Evolutionary conservation across 495 filamentous ascomycete genomes (phyloP).

Genomic region (Chaetomium fimeti): DNA sequence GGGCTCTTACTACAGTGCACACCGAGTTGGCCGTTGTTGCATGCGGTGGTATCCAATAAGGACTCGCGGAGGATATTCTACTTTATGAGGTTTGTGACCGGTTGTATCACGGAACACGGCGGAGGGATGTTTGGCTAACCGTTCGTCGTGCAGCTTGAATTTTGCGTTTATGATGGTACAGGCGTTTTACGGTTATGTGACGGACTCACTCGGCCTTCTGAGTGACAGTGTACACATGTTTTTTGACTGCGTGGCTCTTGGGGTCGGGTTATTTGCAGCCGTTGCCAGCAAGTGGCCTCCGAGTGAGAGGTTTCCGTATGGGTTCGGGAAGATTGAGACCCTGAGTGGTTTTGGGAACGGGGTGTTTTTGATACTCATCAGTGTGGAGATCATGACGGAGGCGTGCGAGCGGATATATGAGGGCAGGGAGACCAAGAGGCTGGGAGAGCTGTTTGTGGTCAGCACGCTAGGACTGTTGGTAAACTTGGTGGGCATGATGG

Average conservation of each 20-base stretch:
- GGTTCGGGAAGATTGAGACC: slow-evolving; percentile 95
- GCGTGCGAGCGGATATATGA: slow-evolving; percentile 82
- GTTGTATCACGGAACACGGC: neutral
- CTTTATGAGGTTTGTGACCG: slow-evolving; percentile 61
- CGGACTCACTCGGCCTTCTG: slow-evolving; percentile 87
- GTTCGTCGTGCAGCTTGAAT: slow-evolving; percentile 65
- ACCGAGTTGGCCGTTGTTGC: slow-evolving; percentile 69
- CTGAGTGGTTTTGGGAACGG: slow-evolving; percentile 96
- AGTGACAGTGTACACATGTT: slow-evolving; percentile 99
- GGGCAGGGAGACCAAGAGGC: slow-evolving; percentile 74
- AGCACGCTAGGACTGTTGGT: slow-evolving; percentile 81
- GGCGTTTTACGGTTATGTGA: slow-evolving; percentile 86
- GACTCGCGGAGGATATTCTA: slow-evolving; percentile 97
- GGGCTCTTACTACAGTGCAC: slow-evolving; percentile 62
- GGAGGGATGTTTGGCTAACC: neutral
- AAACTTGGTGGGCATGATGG: slow-evolving; percentile 87
- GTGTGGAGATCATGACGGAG: slow-evolving; percentile 94
- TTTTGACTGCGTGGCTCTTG: slow-evolving; percentile 92
- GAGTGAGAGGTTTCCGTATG: slow-evolving; percentile 83
- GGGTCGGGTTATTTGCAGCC: slow-evolving; percentile 88
- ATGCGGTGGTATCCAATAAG: slow-evolving; percentile 83
- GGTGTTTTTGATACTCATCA: slow-evolving; percentile 93
- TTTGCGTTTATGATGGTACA: slow-evolving; percentile 95
- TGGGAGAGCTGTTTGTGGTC: slow-evolving; percentile 84
- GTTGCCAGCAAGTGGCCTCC: slow-evolving; percentile 98